Evolutionary conservation across 2,329 filamentous ascomycete genomes (phyloP), one percentile per base, ranked within the genome.

Genomic region (Paecilomyces formosus): DNA sequence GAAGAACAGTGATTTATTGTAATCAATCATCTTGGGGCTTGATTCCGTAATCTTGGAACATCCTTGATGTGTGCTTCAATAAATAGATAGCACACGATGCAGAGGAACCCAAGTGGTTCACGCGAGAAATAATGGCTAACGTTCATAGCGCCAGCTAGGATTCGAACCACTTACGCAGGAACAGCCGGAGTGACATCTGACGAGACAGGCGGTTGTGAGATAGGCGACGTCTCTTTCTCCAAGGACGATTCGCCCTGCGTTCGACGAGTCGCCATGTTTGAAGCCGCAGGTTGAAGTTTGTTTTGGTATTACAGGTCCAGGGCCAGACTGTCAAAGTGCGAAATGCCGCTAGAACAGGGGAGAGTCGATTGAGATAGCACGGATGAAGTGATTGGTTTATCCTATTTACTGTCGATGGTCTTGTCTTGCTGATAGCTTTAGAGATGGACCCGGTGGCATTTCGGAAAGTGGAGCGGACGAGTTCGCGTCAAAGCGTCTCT

Each of bases 111-210:
- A 11, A 12, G 30, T 31, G 11, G 30, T 31, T 11, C 30, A 11
- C 8, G 11, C 30, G 11, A 11, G 30, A 12, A 12, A 31, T 31
- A 31, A 31, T 31, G 30, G 30, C 8, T 9, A 6, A 31, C 30
- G 24, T 6, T 26, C 24, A 31, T 31, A 12, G 30, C 1, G 30
- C 8, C 11, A 31, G 30, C 30, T 12, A 31, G 30, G 11, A 31
- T 31, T 31, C 11, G 30, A 31, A 31, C 2, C 15, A 79, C 87
- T 74, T 78, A 95, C 90, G 82, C 81, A 56, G 92, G 91, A 54
- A 96, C 91, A 22, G 90, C 91, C 21, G 91, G 90, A n/a, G 87
- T 78, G 63, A 89, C 92, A 76, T 87, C 85, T 58, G 89, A 92
- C 67, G 85, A 85, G 65, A 82, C 78, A 59, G 75, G 71, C 31